phyloP scores from a whole-genome alignment of 495 filamentous ascomycete genomes.

The Polyplosphaeria fusca region DNA sequence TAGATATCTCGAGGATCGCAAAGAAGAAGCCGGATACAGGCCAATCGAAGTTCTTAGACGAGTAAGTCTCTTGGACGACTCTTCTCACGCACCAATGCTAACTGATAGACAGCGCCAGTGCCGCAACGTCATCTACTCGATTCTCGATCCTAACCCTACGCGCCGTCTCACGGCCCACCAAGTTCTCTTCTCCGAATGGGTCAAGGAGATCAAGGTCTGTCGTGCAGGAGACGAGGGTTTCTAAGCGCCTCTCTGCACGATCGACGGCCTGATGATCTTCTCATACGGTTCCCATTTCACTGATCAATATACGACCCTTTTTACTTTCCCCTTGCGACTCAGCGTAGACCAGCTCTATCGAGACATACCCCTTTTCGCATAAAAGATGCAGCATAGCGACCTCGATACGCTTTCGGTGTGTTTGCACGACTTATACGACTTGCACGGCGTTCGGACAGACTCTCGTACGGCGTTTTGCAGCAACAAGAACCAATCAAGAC shows the following conservation, averaged over 20 bases:
- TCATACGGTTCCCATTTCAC: neutral
- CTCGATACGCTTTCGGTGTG: conserved; percentile 4
- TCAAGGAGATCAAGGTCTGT: conserved; percentile 92
- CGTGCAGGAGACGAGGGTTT: conserved; percentile 92
- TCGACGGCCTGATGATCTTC: neutral
- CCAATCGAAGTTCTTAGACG: conserved; percentile 94
- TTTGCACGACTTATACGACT: conserved; percentile 4
- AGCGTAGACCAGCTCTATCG: conserved; percentile 11
- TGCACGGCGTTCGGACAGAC: conserved; percentile 27
- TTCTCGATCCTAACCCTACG: conserved; percentile 88
- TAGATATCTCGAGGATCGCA: conserved; percentile 84
- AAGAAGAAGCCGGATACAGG: conserved; percentile 90
- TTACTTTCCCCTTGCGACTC: conserved; percentile 12
- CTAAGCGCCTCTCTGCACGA: conserved; percentile 33
- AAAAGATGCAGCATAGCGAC: conserved; percentile 28
- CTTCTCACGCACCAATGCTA: conserved; percentile 33
- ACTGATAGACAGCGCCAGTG: conserved; percentile 73
- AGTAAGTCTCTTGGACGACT: conserved; percentile 55
- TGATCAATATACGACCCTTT: too few species aligned
- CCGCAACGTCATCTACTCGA: conserved; percentile 98
- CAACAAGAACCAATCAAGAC: conserved; percentile 8
- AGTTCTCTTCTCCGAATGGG: conserved; percentile 97
- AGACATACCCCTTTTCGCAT: conserved; percentile 21
- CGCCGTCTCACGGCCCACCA: conserved; percentile 94
- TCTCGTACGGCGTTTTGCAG: conserved; percentile 26